Base-by-base conservation (phyloP, 106 monocot species). In the Vanilla planifolia region DNA sequence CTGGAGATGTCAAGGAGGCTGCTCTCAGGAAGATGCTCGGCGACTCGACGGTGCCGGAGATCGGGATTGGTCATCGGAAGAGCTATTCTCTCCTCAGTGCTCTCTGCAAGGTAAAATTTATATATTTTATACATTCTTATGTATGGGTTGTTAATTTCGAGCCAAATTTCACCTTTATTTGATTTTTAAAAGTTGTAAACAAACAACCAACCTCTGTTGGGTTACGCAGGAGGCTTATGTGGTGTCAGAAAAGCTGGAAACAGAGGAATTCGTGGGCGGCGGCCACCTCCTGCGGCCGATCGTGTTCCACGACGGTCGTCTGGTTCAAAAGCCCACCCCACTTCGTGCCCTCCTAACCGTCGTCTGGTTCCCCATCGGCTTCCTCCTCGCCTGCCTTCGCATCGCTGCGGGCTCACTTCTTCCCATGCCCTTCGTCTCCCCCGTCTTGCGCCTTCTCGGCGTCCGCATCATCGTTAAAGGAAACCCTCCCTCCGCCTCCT, bases 281-380 rank as follows among this genome's bases (percentile, higher is more conserved):
- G 47, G 7, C 20, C 1, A 47, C 47, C 47, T 47, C 1, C 21
- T 22, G 3, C 19, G 22, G 8, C 76, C 77, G 6, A 71, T 85
- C 2, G 47, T 85, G 67, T 71, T 80, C 80, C 85, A 85, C 63
- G 85, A 85, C 55, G 85, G 85, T 30, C 72, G 80, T 16, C 70
- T 85, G 2, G 85, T 80, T 5, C 73, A 32, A 11, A 71, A 61
- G 17, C 80, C 80, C 4, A 80, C 85, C 0, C 80, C 77, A 0
- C 36, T 39, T 4, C 44, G 61, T 20, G 25, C 66, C 7, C 66
- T 66, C 19, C 40, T 42, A 26, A 66, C 55, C 42, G 1, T 53
- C 66, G 37, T 66, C 16, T 66, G 36, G 37, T 23, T 66, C 24
- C 66, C 66, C 16, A 16, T 55, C 15, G 66, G 37, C 51, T 52